Percentiles rank a stretch among this genome's conserved stretches.
These are phyloP conservation scores for Pythium volutum DNA, from an alignment of 352 stramenopile genomes.

Conservation along the genomic window DNA sequence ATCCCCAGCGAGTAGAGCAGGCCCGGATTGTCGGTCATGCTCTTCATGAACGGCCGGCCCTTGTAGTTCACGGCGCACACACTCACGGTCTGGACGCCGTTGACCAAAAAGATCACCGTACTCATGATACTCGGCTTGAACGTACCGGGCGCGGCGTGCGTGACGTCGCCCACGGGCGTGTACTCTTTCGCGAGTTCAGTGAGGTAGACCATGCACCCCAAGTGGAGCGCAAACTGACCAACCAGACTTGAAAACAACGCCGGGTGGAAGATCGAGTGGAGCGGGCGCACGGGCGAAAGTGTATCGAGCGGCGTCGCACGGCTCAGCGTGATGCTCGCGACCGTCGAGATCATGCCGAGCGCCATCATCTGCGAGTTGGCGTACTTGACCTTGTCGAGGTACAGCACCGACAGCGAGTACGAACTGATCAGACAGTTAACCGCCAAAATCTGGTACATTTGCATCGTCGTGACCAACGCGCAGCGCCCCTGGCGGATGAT, in stretches of 20 bases:
- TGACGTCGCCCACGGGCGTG: slow-evolving; percentile 76
- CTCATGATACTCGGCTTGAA: slow-evolving; percentile 99
- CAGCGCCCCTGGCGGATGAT: slow-evolving; percentile 98
- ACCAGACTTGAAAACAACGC: slow-evolving; percentile 93
- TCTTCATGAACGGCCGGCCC: slow-evolving; percentile 98
- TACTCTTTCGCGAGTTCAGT: slow-evolving; percentile 91
- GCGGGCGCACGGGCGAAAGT: slow-evolving; percentile 91
- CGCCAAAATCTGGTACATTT: slow-evolving; percentile 99
- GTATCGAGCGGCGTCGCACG: slow-evolving; percentile 92
- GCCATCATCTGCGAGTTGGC: slow-evolving; percentile 96
- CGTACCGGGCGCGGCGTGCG: slow-evolving; percentile 75
- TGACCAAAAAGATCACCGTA: slow-evolving; percentile 98
- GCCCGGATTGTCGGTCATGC: slow-evolving; percentile 94
- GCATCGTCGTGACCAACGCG: slow-evolving; percentile 98
- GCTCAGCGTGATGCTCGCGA: slow-evolving; percentile 84
- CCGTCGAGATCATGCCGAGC: slow-evolving; percentile 83
- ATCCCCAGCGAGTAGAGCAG: slow-evolving; percentile 91
- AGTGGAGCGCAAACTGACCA: slow-evolving; percentile 95
- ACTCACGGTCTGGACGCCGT: slow-evolving; percentile 92
- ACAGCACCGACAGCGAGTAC: slow-evolving; percentile 98
- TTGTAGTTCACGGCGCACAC: slow-evolving; percentile 99
- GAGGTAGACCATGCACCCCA: slow-evolving; percentile 91
- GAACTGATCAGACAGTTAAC: slow-evolving; percentile 98
- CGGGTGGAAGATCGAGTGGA: slow-evolving; percentile 95
- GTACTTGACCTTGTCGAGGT: slow-evolving; percentile 98